A percentile compares a stretch with the other conserved stretches of the same genome.
Evolutionary conservation across 306 rosid genomes (phyloP).

Genomic region (Vachellia pachyceras): DNA sequence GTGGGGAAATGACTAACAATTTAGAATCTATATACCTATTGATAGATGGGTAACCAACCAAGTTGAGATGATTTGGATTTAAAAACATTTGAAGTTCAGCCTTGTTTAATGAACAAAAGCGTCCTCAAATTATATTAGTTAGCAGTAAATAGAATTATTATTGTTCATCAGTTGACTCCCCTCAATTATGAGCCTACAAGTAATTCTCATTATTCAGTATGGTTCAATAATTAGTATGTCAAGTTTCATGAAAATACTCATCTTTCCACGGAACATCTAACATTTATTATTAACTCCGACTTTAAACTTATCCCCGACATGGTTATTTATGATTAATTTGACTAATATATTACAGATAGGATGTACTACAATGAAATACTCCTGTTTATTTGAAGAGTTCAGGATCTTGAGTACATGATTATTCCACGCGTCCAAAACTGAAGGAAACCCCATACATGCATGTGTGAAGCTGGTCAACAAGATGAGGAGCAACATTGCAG

Average conservation of each 20-base stretch:
- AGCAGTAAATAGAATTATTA: conserved; percentile 35
- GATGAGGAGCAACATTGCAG: too few species aligned
- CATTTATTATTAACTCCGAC: conserved; percentile 27
- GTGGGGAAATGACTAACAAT: not conserved
- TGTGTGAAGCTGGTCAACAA: conserved; percentile 40
- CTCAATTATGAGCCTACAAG: conserved; percentile 36
- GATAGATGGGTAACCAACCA: not conserved
- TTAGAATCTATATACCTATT: not conserved
- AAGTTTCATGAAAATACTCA: conserved; percentile 28
- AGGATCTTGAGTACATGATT: conserved; percentile 16
- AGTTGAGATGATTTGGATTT: not conserved
- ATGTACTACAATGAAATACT: too few species aligned
- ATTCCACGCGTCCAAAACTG: conserved; percentile 7
- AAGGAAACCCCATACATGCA: conserved; percentile 18
- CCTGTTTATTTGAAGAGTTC: not conserved
- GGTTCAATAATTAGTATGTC: conserved; percentile 24
- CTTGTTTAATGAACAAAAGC: conserved; percentile 17
- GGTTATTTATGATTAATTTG: not conserved
- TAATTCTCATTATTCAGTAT: conserved; percentile 36
- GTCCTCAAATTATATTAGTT: conserved; percentile 31
- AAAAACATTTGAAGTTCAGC: conserved; percentile 33
- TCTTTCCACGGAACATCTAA: not conserved
- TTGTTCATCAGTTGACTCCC: conserved; percentile 33
- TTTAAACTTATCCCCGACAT: not conserved
- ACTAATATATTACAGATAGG: not conserved